Evolutionary conservation across 2,329 filamentous ascomycete species (phyloP).

Genomic region (Fusarium chaquense): DNA sequence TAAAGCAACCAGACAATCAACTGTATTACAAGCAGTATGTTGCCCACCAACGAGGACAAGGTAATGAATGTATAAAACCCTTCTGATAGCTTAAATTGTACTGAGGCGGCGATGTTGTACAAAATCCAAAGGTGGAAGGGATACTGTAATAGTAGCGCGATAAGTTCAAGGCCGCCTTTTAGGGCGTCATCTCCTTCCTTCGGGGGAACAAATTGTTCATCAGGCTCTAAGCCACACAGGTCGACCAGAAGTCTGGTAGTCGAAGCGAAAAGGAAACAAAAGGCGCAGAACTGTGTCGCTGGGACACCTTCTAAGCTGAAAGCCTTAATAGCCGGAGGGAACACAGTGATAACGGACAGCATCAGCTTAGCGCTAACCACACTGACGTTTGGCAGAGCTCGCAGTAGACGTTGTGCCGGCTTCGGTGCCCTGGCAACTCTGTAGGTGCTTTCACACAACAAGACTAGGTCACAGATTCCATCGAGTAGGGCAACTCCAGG

Average conservation of each 20-base stretch:
- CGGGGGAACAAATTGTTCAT: rapidly evolving
- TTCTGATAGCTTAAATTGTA: background rate
- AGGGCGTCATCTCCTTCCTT: rapidly evolving
- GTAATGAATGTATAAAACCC: rapidly evolving
- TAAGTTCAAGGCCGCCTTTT: rapidly evolving
- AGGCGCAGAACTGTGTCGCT: constrained; percentile 2
- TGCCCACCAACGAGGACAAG: rapidly evolving
- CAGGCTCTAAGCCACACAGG: background rate
- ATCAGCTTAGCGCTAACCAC: background rate
- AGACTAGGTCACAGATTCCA: background rate
- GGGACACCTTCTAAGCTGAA: constrained; percentile 13
- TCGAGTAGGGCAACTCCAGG: constrained; percentile 11
- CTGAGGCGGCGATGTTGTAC: background rate
- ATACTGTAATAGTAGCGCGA: background rate
- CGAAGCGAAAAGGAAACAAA: background rate
- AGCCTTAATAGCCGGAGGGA: background rate
- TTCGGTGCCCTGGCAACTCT: rapidly evolving
- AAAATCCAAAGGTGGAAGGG: constrained; percentile 21
- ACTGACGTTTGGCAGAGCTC: background rate
- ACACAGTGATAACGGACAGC: background rate
- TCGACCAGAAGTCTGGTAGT: constrained; percentile 9
- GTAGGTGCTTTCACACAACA: background rate
- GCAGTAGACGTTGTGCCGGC: background rate
- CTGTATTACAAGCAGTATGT: background rate
- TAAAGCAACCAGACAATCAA: background rate